Evolutionary conservation across 192 early-diverging fungal species (phyloP).

Genomic region (Podochytrium sp.): DNA sequence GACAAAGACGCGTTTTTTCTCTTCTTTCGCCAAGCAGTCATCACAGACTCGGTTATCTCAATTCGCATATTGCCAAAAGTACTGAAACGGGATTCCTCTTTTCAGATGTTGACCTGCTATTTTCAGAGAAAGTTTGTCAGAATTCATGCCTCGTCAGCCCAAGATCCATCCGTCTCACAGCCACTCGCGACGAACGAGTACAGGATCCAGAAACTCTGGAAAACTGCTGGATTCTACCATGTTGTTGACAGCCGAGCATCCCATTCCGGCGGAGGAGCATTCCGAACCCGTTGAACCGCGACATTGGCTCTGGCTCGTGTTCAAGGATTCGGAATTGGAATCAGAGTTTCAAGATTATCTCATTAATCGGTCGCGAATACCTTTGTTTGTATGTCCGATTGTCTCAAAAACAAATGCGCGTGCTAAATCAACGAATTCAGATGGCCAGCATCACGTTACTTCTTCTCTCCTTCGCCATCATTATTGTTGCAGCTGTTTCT

Average conservation of each 20-base stretch:
- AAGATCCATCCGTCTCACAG: slow-evolving; percentile 4
- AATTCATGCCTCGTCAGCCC: not conserved
- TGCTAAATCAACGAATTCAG: not conserved
- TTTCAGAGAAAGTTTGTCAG: slow-evolving; percentile 14
- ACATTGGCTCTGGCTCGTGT: slow-evolving; percentile 13
- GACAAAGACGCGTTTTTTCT: not conserved
- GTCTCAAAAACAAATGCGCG: not conserved
- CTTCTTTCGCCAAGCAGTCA: not conserved
- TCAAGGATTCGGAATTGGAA: not conserved
- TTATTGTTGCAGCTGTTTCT: not conserved
- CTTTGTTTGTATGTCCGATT: not conserved
- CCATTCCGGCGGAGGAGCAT: not conserved
- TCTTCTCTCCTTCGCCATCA: slow-evolving; percentile 4
- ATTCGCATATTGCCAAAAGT: no score
- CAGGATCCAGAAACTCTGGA: not conserved
- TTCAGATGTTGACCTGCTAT: no score
- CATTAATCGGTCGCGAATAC: not conserved
- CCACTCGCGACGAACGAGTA: slow-evolving; percentile 6
- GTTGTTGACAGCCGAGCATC: not conserved
- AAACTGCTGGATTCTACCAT: slow-evolving; percentile 6
- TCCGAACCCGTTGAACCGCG: not conserved
- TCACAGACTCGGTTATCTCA: not conserved
- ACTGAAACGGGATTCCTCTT: not conserved
- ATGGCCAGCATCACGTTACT: not conserved
- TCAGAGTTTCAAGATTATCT: slow-evolving; percentile 5